Base-by-base conservation (phyloP, 306 rosid species). In the Neltuma alba region DNA sequence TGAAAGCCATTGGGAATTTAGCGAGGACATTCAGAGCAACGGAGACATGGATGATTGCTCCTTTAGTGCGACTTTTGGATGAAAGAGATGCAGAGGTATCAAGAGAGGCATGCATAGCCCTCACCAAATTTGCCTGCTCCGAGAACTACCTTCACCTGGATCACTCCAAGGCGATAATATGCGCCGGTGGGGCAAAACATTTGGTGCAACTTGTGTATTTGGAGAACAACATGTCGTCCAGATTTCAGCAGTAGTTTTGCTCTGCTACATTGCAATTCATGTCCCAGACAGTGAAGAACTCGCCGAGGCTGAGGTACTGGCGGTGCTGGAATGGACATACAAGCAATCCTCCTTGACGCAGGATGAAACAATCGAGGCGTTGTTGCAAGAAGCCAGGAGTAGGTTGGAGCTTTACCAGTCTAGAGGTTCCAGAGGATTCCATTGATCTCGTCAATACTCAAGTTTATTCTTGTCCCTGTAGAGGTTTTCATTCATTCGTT, bases 231-330 rank as follows among this genome's bases (percentile, higher is more conserved):
- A n/a, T n/a, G 79, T 87, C 40, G 93, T 93, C 66, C 86, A 95
- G 82, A 77, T 57, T 83, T 85, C 94, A 0, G 97, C 97, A 6
- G 58, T 92, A 64, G 79, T 77, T 68, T 88, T 95, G 40, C 88
- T 95, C 28, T 85, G 96, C 74, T 92, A 92, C 86, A 91, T 95
- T 75, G 92, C 98, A 15, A 66, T 91, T 77, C 96, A 92, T 75
- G 97, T 95, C 45, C 99, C 98, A 2, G 98, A 95, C 78, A 95
- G 92, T 4, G 93, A 95, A 69, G 93, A 89, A 70, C 97, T 95
- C 50, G 99, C 98, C 6, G 63, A 81, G 61, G 97, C 88, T 4
- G 88, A 89, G 92, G 93, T 86, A 50, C 91, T 95, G 3, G 79
- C 90, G 2, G 97, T 90, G 78, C 92, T 95, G 14, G 97, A 91